Evolutionary conservation across 768 basidiomycete species (phyloP).

Genomic region (Ramaria sp.): DNA sequence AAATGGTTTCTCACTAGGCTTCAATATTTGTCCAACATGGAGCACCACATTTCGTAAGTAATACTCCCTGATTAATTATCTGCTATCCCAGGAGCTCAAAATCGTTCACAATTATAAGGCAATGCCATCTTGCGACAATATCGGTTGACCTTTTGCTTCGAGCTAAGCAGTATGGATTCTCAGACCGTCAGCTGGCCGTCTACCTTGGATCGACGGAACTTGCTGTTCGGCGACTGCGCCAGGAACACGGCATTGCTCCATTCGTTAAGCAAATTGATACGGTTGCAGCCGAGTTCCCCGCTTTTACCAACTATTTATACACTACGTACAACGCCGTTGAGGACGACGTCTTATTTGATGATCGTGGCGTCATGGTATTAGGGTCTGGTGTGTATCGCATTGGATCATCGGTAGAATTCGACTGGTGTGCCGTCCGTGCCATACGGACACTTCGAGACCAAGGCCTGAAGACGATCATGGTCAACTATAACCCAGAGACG

Average conservation of each 20-base stretch:
- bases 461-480: conserved; percentile 93
- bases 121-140: conserved; percentile 55
- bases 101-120: conserved; percentile 26
- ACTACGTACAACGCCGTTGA: conserved; percentile 96
- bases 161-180: conserved; percentile 93
- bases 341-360: conserved; percentile 82
- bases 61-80: neutral
- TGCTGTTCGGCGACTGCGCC: conserved; percentile 81
- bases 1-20: conserved; percentile 96
- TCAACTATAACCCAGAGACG: conserved; percentile 99
- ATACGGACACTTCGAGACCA: conserved; percentile 94
- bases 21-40: conserved; percentile 73
- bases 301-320: conserved; percentile 97
- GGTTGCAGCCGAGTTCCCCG: conserved; percentile 97
- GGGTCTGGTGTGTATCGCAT: conserved; percentile 99
- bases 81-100: neutral
- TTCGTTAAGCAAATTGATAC: conserved; percentile 99
- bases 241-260: conserved; percentile 72
- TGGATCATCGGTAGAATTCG: conserved; percentile 98
- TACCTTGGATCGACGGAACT: conserved; percentile 87
- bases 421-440: conserved; percentile 98
- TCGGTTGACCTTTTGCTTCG: conserved; percentile 54
- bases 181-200: conserved; percentile 78
- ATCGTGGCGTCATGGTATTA: conserved; percentile 92
- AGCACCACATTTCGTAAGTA: conserved; percentile 63